Conservation (phyloP, 768 basidiomycete genomes). For the Leccinellum rugosiceps region DNA sequence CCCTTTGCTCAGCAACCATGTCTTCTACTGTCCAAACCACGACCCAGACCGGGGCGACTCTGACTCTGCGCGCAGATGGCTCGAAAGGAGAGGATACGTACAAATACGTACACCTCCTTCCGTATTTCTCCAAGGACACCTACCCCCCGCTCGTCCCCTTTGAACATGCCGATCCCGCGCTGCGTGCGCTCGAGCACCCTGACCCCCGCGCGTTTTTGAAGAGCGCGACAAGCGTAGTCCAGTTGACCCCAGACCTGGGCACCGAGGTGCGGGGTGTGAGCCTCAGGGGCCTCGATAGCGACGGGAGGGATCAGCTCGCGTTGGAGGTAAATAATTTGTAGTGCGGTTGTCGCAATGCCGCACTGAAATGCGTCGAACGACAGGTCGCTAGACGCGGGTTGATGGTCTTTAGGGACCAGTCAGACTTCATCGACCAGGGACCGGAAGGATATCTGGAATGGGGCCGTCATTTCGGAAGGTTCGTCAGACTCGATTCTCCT, state of each 20-base stretch:
- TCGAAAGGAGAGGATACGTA: conserved; percentile 35
- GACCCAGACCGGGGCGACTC: conserved; percentile 2
- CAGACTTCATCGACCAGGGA: conserved; percentile 68
- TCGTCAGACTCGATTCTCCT: conserved; percentile 10
- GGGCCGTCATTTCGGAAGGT: conserved; percentile 69
- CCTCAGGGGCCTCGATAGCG: conserved; percentile 54
- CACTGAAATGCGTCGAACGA: conserved; percentile 2
- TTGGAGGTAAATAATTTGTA: conserved; percentile 46
- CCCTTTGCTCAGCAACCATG: not conserved
- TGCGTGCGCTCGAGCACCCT: conserved; percentile 59
- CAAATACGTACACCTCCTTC: conserved; percentile 67
- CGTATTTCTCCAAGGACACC: conserved; percentile 54
- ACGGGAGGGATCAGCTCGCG: conserved; percentile 68
- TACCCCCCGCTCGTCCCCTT: conserved; percentile 72
- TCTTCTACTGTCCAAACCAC: conserved; percentile 14
- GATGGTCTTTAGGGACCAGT: conserved; percentile 73
- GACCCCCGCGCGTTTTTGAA: conserved; percentile 70
- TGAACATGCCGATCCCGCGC: conserved; percentile 74
- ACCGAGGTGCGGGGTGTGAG: conserved; percentile 71
- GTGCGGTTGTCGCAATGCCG: conserved; percentile 1
- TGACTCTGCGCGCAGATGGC: conserved; percentile 5
- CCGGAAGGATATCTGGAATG: conserved; percentile 67
- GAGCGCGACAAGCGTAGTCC: conserved; percentile 50
- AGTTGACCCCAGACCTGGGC: conserved; percentile 74
- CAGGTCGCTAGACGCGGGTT: conserved; percentile 70